phyloP scores from a whole-genome alignment of 2,329 filamentous ascomycete genomes.

The Chaetomiaceae sp. region DNA sequence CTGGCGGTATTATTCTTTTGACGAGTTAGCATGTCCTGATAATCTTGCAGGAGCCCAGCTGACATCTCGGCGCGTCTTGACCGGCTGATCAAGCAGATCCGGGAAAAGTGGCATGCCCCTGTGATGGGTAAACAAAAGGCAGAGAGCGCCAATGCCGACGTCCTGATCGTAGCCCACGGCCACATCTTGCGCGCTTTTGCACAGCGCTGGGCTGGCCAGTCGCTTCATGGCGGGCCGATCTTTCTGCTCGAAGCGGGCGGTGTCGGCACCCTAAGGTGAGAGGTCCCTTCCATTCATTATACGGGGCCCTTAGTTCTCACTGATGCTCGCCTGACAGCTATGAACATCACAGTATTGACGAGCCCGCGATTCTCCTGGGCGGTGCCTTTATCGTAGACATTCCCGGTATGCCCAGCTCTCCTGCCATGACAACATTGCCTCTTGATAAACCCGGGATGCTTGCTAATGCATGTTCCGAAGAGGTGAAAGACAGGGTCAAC shows the following conservation, averaged over 20 bases:
- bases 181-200: constrained; percentile 87
- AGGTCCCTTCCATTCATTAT: constrained; percentile 7
- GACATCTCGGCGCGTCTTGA: constrained; percentile 72
- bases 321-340: constrained; percentile 49
- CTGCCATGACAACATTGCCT: no score
- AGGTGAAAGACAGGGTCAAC: background rate
- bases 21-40: no score
- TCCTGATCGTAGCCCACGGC: constrained; percentile 81
- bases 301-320: background rate
- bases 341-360: constrained; percentile 71
- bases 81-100: constrained; percentile 69
- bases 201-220: constrained; percentile 75
- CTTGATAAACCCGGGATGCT: no score
- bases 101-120: constrained; percentile 58
- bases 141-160: constrained; percentile 48
- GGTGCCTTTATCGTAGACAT: constrained; percentile 60
- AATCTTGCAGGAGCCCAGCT: constrained; percentile 54
- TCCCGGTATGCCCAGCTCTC: constrained; percentile 5
- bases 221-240: constrained; percentile 68
- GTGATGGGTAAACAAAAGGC: constrained; percentile 52
- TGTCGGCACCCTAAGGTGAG: constrained; percentile 69
- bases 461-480: background rate
- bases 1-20: no score
- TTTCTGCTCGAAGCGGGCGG: constrained; percentile 88
- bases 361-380: constrained; percentile 75